Base-by-base conservation (phyloP, 306 rosid genomes). In the Arachis stenosperma region DNA sequence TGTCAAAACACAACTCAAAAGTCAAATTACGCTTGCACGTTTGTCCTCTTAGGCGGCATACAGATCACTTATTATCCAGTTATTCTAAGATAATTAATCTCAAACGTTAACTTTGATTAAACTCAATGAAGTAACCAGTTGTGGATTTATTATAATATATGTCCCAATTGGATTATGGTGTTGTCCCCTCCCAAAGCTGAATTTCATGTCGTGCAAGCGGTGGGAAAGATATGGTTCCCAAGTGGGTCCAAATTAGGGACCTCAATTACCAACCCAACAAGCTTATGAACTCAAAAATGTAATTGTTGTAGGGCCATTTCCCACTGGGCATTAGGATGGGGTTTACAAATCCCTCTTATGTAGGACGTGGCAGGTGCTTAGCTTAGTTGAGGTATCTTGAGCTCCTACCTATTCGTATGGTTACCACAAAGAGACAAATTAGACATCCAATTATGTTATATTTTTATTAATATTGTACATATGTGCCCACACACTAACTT, bases 351-450 rank as follows among this genome's bases (percentile, higher is more conserved):
- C 36, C 9, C 61, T 8, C 48, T 47, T 68, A 58, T 75, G 2
- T 48, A 44, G 0, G 71, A 62, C 59, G 66, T 77, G 73, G 55
- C 61, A 9, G 40, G 13, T 7, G 75, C 55, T 13, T 12, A 10
- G 36, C 60, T 10, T 65, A 7, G 59, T 51, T 52, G 58, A 78
- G 57, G 78, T 50, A 63, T 69, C 78, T 75, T 76, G 64, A 62
- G 56, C 79, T 65, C 77, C 62, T 2, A 33, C 37, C 37, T 50
- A 65, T 63, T 8, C 6, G 48, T 62, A 68, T 61, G 37, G 37
- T 33, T 33, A 33, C 37, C 88, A 82, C 65, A 61, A 78, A 70
- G 57, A 65, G 92, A 87, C 90, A 78, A 71, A 81, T 62, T 79
- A 74, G 70, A 79, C 65, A 72, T 82, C 64, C 42, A 11, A 61